Conservation (phyloP, 169 alveolate genomes). For the Cryptosporidium meleagridis region DNA sequence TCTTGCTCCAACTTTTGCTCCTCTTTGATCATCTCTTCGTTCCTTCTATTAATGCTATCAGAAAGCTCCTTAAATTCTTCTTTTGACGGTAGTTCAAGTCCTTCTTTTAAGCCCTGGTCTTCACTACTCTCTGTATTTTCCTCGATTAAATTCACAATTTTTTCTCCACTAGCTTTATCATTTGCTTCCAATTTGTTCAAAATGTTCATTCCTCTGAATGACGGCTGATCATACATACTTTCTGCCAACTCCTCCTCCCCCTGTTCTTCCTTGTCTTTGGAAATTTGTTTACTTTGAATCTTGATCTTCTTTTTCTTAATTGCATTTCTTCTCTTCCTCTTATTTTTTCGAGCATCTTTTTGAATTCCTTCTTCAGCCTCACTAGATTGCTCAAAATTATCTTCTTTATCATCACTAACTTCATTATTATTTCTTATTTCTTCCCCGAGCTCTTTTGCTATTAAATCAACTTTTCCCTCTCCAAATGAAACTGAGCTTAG, state of each 20-base stretch:
- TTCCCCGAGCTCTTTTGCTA: background rate
- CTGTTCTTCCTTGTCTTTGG: background rate
- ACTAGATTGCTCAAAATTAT: background rate
- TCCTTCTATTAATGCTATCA: background rate
- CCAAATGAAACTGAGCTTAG: background rate
- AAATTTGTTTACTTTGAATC: background rate
- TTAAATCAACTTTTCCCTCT: constrained; percentile 2
- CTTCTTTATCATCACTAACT: background rate
- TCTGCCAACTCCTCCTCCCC: constrained; percentile 6
- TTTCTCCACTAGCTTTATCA: background rate
- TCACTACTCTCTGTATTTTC: background rate
- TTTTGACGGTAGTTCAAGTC: constrained; percentile 27
- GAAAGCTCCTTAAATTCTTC: constrained; percentile 30
- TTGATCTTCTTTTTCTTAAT: background rate
- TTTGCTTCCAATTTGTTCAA: constrained; percentile 22
- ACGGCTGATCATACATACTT: constrained; percentile 63
- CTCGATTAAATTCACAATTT: constrained; percentile 16
- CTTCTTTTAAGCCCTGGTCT: background rate
- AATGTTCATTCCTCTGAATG: constrained; percentile 32
- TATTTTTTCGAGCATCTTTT: background rate
- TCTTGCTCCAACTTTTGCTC: background rate
- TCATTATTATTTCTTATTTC: background rate
- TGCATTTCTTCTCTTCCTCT: background rate
- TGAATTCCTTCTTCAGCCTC: background rate
- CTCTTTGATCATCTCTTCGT: background rate